Evolutionary conservation across 2,329 filamentous ascomycete genomes (phyloP), one percentile per base, ranked within the genome.

Genomic region (Xylaria arbuscula): DNA sequence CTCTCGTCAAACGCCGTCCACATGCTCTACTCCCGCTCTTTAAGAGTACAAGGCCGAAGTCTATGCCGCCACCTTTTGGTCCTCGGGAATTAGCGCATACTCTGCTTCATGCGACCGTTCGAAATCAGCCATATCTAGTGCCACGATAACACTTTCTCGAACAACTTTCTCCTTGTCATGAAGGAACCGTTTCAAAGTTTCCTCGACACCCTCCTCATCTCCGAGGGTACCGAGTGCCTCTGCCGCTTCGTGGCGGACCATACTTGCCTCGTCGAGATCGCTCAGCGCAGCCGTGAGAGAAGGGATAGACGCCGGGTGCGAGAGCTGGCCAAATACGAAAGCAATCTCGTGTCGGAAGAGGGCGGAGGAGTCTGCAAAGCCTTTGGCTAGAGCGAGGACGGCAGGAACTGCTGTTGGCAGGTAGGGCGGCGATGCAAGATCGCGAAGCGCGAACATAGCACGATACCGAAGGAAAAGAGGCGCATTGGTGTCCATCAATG

Each of bases 291-390:
- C 89, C 17, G 92, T 91, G 67, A 99, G 87, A 68, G 93, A 93
- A 3, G 96, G 94, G 73, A 99, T 98, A 1, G 94, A 97, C n/a
- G 95, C 95, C 1, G 96, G 96, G 78, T 99, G 96, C 64, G 92
- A 94, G 61, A 99, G 86, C 81, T 99, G 96, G 64, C 96, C 96
- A 75, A 99, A 99, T 15, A 99, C 96, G 79, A 99, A 99, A 15
- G 96, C 96, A 72, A 99, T 94, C 80, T 99, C 96, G 83, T 99
- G 96, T 73, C 96, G 91, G 87, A 99, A 98, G 8, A 99, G 89
- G 5, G 94, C 94, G 57, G 94, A 98, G 19, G 90, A 86, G 79
- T 99, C 96, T 38, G 86, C 85, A 75, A 99, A 90, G 17, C 96
- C 96, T 77, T 90, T 91, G 54, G 96, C 93, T 55, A 99, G 88